A percentile compares a stretch with the other conserved stretches of the same genome.
Evolutionary conservation across 1,284 basidiomycete species (phyloP).

Genomic region (Puccinia hordei): DNA sequence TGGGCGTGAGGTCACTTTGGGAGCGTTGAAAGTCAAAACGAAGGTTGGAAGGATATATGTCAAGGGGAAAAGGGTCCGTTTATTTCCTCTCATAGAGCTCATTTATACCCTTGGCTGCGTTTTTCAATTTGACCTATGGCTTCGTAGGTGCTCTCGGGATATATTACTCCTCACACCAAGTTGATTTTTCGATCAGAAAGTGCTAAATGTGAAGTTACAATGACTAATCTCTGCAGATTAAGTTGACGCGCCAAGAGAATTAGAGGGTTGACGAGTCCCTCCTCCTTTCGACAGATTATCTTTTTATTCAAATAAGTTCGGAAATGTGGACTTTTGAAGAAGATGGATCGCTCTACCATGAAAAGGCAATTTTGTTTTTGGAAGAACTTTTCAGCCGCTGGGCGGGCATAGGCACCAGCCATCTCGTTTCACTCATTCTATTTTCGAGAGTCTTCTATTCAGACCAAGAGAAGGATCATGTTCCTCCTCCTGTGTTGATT

Average conservation of each 20-base stretch:
- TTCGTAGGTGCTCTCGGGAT: conserved; percentile 73
- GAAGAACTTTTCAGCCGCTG: conserved; percentile 80
- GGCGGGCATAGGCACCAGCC: conserved; percentile 80
- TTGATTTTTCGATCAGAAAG: conserved; percentile 86
- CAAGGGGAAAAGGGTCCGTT: conserved; percentile 47
- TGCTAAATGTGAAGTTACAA: conserved; percentile 66
- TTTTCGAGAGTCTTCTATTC: conserved; percentile 94
- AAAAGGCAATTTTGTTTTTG: conserved; percentile 87
- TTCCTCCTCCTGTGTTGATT: conserved; percentile 66
- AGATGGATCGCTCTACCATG: conserved; percentile 91
- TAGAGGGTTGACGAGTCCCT: not conserved
- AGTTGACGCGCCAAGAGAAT: not conserved
- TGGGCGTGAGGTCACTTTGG: conserved; percentile 45
- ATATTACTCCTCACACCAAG: conserved; percentile 80
- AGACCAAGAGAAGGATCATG: conserved; percentile 73
- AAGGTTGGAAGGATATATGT: conserved; percentile 47
- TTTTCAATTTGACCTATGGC: conserved; percentile 28
- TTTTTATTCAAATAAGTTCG: conserved; percentile 92
- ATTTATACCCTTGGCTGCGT: conserved; percentile 52
- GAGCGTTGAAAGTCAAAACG: conserved; percentile 40
- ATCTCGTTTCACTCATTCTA: conserved; percentile 89
- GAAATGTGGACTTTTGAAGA: conserved; percentile 98
- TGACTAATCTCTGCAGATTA: not conserved
- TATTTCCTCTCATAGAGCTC: conserved; percentile 15
- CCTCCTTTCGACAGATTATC: conserved; percentile 59